Evolutionary conservation across 345 rosid species (phyloP), one percentile per base, ranked within the genome.

Genomic region (Excoecaria agallocha): DNA sequence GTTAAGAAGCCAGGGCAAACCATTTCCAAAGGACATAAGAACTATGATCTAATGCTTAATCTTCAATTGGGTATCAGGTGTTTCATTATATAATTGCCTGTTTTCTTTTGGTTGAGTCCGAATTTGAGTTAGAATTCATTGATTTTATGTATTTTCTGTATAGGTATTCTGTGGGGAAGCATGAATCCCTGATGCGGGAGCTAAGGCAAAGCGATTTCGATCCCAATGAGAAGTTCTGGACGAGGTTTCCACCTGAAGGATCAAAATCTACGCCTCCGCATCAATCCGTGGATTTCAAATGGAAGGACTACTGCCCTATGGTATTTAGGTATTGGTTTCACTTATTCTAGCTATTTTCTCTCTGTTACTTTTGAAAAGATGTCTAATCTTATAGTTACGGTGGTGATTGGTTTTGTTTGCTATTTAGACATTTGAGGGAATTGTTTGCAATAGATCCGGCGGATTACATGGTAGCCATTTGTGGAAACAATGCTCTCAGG

Each of bases 231-330:
- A 91, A 86, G 79, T 83, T 83, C 60, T 91, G 96, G 96, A 91
- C 93, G 0, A 89, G 87, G 80, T 91, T 91, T 70, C 96, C 93
- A 0, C 82, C 89, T 0, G 96, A 89, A 80, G 96, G 93, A n/a
- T 91, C 96, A 5, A 91, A 89, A 78, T 77, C 67, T 64, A 91
- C 96, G 1, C 91, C 87, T 12, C 93, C 96, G 5, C 96, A 91
- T 85, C 86, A 75, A 59, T 89, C 93, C 0, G 77, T 76, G 15
- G 97, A 88, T 46, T 91, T 89, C 80, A 85, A 83, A 76, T 91
- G 97, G 94, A 91, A 91, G 80, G 94, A 91, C 78, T 91, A 89
- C 74, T 89, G 92, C 63, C 93, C 97, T 52, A 76, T 88, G 80
- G 94, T 91, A 41, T 91, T 91, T 83, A 87, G 89, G 93, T 89